Conservation (phyloP, 2,329 filamentous ascomycete species). For the Capronia epimyces region DNA sequence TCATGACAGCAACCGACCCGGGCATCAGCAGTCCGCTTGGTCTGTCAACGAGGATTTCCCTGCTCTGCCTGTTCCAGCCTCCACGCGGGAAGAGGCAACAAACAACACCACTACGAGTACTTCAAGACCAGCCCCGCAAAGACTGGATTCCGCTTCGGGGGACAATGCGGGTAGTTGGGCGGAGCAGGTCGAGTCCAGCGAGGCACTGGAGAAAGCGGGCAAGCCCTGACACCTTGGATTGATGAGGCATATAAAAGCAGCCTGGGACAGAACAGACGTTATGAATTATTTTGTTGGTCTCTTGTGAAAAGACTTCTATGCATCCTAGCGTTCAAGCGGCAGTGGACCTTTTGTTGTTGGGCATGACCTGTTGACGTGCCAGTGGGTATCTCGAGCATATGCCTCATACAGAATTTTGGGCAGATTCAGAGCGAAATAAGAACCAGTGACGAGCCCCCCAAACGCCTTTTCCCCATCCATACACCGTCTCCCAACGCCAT, state of each 20-base stretch:
- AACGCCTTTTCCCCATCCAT: neutral
- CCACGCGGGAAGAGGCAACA: neutral
- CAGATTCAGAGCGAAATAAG: neutral
- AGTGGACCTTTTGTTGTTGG: neutral
- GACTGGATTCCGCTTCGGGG: constrained; percentile 10
- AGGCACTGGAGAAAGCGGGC: constrained; percentile 8
- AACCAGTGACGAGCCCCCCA: neutral
- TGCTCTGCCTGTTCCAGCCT: constrained; percentile 19
- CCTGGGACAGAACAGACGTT: neutral
- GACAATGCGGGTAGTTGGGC: constrained; percentile 28
- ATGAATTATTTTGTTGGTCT: neutral
- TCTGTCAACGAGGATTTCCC: constrained; percentile 27
- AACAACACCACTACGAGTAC: constrained; percentile 1
- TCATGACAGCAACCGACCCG: neutral
- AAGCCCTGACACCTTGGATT: constrained; percentile 4
- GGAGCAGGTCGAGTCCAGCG: constrained; percentile 28
- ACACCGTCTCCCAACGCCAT: neutral
- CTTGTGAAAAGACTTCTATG: neutral
- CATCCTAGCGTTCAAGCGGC: constrained; percentile 9
- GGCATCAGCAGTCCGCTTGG: constrained; percentile 15
- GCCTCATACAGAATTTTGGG: neutral
- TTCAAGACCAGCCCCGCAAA: constrained; percentile 4
- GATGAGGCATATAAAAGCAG: neutral
- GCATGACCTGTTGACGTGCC: neutral
- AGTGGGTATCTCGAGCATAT: constrained; percentile 7